Conservation (phyloP, 2,329 filamentous ascomycete species). For the Fusarium veterinarium region DNA sequence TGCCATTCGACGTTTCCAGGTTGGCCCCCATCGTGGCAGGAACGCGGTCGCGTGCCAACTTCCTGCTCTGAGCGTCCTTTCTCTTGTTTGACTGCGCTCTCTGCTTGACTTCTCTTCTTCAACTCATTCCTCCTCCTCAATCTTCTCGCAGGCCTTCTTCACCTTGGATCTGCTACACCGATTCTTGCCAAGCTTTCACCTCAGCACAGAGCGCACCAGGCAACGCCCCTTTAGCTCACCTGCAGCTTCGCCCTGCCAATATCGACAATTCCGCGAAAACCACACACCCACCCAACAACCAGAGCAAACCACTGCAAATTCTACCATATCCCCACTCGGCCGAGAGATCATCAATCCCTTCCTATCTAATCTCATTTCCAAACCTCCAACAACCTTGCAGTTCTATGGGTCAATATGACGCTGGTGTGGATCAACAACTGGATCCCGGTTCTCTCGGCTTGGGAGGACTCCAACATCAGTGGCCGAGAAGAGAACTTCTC, state of each 20-base stretch:
- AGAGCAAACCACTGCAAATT: not conserved
- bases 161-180: not conserved
- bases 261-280: not conserved
- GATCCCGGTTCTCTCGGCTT: slow-evolving; percentile 26
- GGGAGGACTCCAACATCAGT: slow-evolving; percentile 10
- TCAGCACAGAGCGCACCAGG: not conserved
- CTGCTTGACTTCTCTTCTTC: not conserved
- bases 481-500: not conserved
- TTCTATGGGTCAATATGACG: slow-evolving; percentile 36
- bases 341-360: not conserved
- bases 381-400: slow-evolving; percentile 22
- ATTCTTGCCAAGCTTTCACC: not conserved
- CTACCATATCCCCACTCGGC: not conserved
- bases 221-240: not conserved
- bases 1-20: not conserved
- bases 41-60: slow-evolving; percentile 21
- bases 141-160: not conserved
- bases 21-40: not conserved
- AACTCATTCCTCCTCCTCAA: not conserved
- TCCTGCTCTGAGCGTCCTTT: slow-evolving; percentile 1
- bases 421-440: slow-evolving; percentile 36
- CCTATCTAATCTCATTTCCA: slow-evolving; percentile 1
- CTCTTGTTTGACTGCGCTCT: not conserved
- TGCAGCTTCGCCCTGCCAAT: not conserved
- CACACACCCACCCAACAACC: not conserved